phyloP scores from a whole-genome alignment of 2,329 filamentous ascomycete species.

The Calonectria pseudoturangicola region DNA sequence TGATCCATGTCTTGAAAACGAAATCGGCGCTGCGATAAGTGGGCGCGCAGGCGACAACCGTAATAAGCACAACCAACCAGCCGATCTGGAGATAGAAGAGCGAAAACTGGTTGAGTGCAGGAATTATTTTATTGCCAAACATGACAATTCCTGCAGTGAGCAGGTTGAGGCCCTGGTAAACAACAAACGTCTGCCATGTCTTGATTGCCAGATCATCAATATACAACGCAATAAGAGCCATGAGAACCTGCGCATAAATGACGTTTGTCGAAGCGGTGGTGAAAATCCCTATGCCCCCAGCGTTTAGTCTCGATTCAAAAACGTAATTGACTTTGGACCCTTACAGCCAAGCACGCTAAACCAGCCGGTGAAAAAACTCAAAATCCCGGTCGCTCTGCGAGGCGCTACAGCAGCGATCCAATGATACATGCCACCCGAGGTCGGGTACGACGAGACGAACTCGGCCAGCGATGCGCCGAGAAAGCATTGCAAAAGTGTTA shows the following conservation, averaged over 20 bases:
- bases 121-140: conserved; percentile 68
- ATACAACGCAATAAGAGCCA: conserved; percentile 65
- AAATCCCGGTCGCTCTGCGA: conserved; percentile 59
- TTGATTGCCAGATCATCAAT: conserved; percentile 62
- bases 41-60: conserved; percentile 67
- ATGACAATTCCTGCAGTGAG: conserved; percentile 66
- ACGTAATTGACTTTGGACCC: neutral
- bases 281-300: conserved; percentile 61
- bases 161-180: conserved; percentile 65
- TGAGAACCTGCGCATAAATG: conserved; percentile 64
- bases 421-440: conserved; percentile 70
- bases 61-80: conserved; percentile 68
- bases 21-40: conserved; percentile 67
- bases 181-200: conserved; percentile 69
- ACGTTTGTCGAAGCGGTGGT: conserved; percentile 66
- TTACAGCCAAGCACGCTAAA: conserved; percentile 62
- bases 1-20: conserved; percentile 71
- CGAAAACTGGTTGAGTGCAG: conserved; percentile 64
- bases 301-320: neutral
- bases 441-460: conserved; percentile 69
- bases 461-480: conserved; percentile 63
- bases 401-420: conserved; percentile 70
- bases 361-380: conserved; percentile 68
- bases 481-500: conserved; percentile 67
- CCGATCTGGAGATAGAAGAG: conserved; percentile 67